phyloP scores from a whole-genome alignment of 139 green algal genomes.

The Chlorella sp. region DNA sequence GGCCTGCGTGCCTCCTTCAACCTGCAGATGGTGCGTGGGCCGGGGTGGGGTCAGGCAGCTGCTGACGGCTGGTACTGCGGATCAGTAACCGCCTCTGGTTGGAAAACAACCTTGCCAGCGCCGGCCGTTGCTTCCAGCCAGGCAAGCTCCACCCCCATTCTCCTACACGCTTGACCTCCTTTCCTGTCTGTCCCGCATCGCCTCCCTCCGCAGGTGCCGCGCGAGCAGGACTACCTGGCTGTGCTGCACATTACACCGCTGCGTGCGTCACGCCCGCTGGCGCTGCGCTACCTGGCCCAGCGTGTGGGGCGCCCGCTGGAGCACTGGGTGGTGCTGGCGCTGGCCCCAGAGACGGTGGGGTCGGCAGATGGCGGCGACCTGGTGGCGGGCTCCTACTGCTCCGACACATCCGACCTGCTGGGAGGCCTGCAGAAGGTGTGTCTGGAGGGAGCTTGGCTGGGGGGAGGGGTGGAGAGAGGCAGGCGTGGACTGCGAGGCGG shows the following conservation, averaged over 20 bases:
- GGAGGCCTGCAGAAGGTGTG: conserved; percentile 59
- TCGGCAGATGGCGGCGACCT: neutral
- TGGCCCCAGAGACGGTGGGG: conserved; percentile 29
- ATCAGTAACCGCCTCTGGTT: no score
- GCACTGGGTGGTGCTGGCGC: conserved; percentile 52
- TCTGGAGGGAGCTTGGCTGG: neutral
- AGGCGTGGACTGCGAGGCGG: no score
- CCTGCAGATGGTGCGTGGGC: conserved; percentile 47
- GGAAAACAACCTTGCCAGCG: no score
- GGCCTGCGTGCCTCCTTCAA: conserved; percentile 62
- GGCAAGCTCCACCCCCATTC: no score
- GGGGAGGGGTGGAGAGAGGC: no score
- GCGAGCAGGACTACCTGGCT: conserved; percentile 36
- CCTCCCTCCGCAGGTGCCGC: conserved; percentile 43
- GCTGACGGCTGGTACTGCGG: neutral
- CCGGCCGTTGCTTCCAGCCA: no score
- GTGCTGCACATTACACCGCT: conserved; percentile 87
- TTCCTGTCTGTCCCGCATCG: no score
- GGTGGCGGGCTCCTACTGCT: conserved; percentile 32
- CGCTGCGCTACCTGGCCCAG: conserved; percentile 78
- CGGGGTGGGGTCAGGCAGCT: neutral
- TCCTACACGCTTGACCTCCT: no score
- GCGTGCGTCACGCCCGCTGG: conserved; percentile 76
- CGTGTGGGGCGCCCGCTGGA: conserved; percentile 58
- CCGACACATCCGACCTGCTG: conserved; percentile 65